Evolutionary conservation across 371 early-diverging fungal genomes (phyloP).

Genomic region (Saksenaea vasiformis): DNA sequence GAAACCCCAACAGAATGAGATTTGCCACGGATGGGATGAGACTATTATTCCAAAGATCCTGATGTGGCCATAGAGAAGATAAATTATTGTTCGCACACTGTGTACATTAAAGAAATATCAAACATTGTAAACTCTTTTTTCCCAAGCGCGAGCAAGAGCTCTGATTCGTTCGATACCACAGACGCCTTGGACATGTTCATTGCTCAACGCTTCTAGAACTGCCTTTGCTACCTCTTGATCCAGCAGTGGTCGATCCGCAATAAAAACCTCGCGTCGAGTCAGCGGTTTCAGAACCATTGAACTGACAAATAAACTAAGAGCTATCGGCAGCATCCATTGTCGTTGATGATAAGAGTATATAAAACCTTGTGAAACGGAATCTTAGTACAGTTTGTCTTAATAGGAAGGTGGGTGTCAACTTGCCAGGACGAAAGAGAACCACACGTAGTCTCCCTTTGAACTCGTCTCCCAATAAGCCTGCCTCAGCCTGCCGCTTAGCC

Average conservation of each 20-base stretch:
- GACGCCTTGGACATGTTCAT: constrained; percentile 21
- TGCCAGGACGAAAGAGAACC: constrained; percentile 32
- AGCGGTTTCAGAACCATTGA: constrained; percentile 28
- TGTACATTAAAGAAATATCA: neutral
- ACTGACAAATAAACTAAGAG: constrained; percentile 20
- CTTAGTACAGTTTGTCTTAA: neutral
- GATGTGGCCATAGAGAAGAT: constrained; percentile 44
- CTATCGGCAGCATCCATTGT: constrained; percentile 25
- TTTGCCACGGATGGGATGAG: constrained; percentile 48
- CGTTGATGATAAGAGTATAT: constrained; percentile 29
- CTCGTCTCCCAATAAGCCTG: constrained; percentile 16
- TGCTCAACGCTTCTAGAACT: constrained; percentile 22
- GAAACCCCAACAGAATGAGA: constrained; percentile 25
- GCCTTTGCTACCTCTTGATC: constrained; percentile 27
- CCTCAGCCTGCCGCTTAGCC: constrained; percentile 30
- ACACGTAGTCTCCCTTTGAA: constrained; percentile 21
- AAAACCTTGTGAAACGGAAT: constrained; percentile 14
- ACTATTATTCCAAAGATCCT: constrained; percentile 44
- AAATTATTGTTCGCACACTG: neutral
- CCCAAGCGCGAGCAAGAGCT: constrained; percentile 25
- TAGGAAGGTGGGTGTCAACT: neutral
- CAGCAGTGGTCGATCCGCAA: constrained; percentile 29
- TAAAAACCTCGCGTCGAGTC: constrained; percentile 9
- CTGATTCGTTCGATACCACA: constrained; percentile 24
- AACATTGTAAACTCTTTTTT: constrained; percentile 9